These are phyloP conservation scores for Candida nemodendra DNA, from an alignment of 805 yeast species.

Conservation along the genomic window DNA sequence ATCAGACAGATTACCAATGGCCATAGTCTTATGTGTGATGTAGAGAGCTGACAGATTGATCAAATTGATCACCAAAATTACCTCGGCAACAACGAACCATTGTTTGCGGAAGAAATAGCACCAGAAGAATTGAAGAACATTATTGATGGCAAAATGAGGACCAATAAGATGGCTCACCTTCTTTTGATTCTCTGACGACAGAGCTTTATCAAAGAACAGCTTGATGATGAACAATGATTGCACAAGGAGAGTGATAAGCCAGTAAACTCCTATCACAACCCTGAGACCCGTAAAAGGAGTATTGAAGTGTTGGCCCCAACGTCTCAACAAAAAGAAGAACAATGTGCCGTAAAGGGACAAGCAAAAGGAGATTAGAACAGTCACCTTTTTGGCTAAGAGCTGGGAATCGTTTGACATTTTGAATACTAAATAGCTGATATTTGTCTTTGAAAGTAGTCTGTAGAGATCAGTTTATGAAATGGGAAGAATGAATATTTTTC, in stretches of 20 bases:
- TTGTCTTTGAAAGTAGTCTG: too few species aligned
- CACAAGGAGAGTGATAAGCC: conserved; percentile 52
- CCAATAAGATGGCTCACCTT: conserved; percentile 44
- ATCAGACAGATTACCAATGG: conserved; percentile 47
- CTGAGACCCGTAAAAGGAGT: conserved; percentile 72
- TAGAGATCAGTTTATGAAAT: too few species aligned
- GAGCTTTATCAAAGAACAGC: conserved; percentile 32
- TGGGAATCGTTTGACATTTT: conserved; percentile 20
- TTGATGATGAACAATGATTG: conserved; percentile 54
- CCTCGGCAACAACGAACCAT: conserved; percentile 57
- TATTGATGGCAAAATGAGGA: conserved; percentile 63
- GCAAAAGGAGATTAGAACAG: conserved; percentile 52
- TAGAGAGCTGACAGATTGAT: conserved; percentile 56
- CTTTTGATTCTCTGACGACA: conserved; percentile 26
- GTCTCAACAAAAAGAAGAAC: conserved; percentile 56
- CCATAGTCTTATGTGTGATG: conserved; percentile 58
- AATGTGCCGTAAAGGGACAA: conserved; percentile 57
- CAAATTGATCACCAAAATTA: conserved; percentile 58
- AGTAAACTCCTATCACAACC: conserved; percentile 50
- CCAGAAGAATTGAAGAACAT: conserved; percentile 64
- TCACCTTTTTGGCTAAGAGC: conserved; percentile 30
- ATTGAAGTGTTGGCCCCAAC: conserved; percentile 41
- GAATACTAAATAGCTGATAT: too few species aligned
- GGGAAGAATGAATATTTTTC: too few species aligned
- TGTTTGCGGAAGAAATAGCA: conserved; percentile 54